Percentiles rank a stretch among this genome's conserved stretches.
Evolutionary conservation across 2,329 filamentous ascomycete species (phyloP).

Genomic region (Pyrenochaeta sp.): DNA sequence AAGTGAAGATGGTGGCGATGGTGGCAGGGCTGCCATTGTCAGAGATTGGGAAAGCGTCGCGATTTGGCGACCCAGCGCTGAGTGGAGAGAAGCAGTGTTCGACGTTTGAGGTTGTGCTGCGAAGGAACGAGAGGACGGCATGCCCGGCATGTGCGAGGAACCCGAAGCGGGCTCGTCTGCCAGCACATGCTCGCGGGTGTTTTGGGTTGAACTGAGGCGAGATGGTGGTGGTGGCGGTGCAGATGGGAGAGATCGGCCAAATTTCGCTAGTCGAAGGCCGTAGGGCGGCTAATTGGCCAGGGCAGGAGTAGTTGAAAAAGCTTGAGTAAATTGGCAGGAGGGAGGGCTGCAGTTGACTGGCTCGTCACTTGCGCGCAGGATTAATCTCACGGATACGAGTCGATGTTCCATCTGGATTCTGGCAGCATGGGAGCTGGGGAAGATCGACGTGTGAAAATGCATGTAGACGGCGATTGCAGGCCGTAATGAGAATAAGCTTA

Average conservation of each 20-base stretch:
- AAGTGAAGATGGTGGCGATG: conserved; percentile 20
- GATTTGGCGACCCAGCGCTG: conserved; percentile 19
- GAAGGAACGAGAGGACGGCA: conserved; percentile 28
- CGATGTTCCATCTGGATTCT: too few relatives aligned
- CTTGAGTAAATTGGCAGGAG: conserved; percentile 4
- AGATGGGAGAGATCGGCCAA: conserved; percentile 1
- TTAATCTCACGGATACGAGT: conserved; percentile 17
- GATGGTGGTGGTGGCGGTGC: conserved; percentile 1
- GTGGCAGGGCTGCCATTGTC: conserved; percentile 20
- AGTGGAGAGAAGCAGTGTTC: conserved; percentile 21
- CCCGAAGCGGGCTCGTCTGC: conserved; percentile 26
- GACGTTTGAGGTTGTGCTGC: conserved; percentile 34
- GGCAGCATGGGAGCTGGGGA: conserved; percentile 1
- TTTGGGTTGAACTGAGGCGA: conserved; percentile 30
- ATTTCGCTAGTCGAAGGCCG: too few relatives aligned
- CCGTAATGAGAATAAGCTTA: conserved; percentile 1
- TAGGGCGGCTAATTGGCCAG: background rate
- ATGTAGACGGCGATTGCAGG: background rate
- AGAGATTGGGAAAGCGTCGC: conserved; percentile 29
- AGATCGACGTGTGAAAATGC: background rate
- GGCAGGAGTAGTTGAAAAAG: conserved; percentile 1
- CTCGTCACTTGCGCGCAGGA: too few relatives aligned
- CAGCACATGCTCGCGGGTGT: conserved; percentile 32
- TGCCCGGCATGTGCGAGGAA: conserved; percentile 34
- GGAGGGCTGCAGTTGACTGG: background rate